Evolutionary conservation across 345 rosid species (phyloP), one percentile per base, ranked within the genome.

Genomic region (Lumnitzera racemosa): DNA sequence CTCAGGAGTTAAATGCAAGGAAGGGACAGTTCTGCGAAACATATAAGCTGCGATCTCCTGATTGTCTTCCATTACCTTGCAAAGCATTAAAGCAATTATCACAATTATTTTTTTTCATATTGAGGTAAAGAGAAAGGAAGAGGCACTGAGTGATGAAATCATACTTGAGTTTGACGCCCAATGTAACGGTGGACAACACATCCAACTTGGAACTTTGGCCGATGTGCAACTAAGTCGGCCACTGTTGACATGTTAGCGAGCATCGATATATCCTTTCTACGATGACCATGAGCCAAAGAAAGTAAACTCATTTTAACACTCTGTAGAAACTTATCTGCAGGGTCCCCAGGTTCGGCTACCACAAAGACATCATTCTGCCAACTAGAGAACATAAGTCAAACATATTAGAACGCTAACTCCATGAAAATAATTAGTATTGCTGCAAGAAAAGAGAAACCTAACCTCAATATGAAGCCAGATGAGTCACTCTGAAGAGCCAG

Each of bases 281-380:
- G 81, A 59, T 68, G 75, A 61, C 76, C 78, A 63, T 64, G 82
- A 70, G 74, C 73, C 68, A 80, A 70, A 13, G 97, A 80, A 60
- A 86, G 69, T 70, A 86, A 76, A 76, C 92, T 90, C 76, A 78
- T 51, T 78, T 94, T 94, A 43, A 90, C 90, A 56, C 81, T 83
- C 61, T 74, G 97, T 23, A 94, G 83, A 72, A 94, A 94, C 76
- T 81, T 90, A 61, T 86, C 89, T 0, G 97, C 95, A 46, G 81
- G 89, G 62, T 84, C 99, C 66, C 99, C 99, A 62, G 99, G 99
- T 74, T 94, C 99, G 61, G 96, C 96, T 54, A 94, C 97, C 67
- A 90, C 99, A 76, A 90, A 88, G 15, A 94, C 99, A 67, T 90
- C 99, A 70, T 86, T 94, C 73, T 94, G 96, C 97, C 97, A 94